Percentiles rank a stretch among this genome's conserved stretches.
Evolutionary conservation across 2,329 filamentous ascomycete genomes (phyloP).

Genomic region (Hypoxylon sp.): DNA sequence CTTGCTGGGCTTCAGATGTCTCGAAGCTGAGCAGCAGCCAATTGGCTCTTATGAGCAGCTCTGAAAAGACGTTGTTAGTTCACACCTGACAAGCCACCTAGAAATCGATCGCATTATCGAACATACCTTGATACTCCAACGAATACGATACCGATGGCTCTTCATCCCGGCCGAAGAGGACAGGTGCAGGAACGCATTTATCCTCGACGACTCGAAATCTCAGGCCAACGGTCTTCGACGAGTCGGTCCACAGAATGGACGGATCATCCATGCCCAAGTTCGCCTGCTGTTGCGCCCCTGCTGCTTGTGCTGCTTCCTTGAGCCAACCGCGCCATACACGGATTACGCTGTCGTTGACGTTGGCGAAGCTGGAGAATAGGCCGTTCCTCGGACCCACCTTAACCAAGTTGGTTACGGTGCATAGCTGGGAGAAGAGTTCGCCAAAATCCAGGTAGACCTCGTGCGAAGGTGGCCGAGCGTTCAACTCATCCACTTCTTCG

Average conservation of each 20-base stretch:
- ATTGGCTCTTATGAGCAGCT: slow-evolving; percentile 76
- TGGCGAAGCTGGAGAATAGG: slow-evolving; percentile 74
- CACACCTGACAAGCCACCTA: neutral
- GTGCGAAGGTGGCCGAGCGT: slow-evolving; percentile 66
- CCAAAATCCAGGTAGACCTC: slow-evolving; percentile 76
- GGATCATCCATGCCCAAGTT: slow-evolving; percentile 46
- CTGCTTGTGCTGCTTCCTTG: slow-evolving; percentile 56
- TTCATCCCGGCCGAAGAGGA: slow-evolving; percentile 71
- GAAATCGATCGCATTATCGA: neutral
- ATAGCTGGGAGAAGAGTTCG: slow-evolving; percentile 82
- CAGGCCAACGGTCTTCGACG: slow-evolving; percentile 74
- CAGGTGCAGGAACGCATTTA: slow-evolving; percentile 61
- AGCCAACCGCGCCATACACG: slow-evolving; percentile 83
- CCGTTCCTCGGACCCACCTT: slow-evolving; percentile 73
- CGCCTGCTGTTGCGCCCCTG: slow-evolving; percentile 47
- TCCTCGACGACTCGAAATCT: slow-evolving; percentile 74
- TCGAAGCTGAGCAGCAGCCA: slow-evolving; percentile 77
- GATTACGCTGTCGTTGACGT: slow-evolving; percentile 76
- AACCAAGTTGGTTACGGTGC: slow-evolving; percentile 76
- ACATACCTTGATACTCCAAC: slow-evolving; percentile 79
- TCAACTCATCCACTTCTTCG: slow-evolving; percentile 45
- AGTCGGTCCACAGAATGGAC: slow-evolving; percentile 78
- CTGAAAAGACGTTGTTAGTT: slow-evolving; percentile 59
- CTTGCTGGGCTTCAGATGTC: slow-evolving; percentile 72
- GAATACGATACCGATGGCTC: slow-evolving; percentile 78